A percentile compares a stretch with the other conserved stretches of the same genome.
Evolutionary conservation across 495 filamentous ascomycete species (phyloP).

Genomic region (Aspergillus asperescens): DNA sequence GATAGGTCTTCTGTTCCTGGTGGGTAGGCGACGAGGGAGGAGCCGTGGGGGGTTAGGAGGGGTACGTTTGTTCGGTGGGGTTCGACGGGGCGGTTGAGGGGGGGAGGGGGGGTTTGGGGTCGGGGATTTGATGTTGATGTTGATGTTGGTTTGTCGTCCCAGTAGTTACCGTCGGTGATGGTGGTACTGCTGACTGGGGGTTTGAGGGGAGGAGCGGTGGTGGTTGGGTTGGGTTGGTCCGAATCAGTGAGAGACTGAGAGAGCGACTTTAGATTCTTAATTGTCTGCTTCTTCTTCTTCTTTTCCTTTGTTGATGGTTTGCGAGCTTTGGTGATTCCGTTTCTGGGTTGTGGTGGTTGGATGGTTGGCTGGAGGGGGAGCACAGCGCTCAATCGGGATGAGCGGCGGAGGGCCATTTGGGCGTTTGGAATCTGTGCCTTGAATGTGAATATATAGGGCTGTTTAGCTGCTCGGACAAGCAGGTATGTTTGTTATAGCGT

Average conservation of each 20-base stretch:
- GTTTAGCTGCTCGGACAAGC: background rate
- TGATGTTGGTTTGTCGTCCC: conserved; percentile 10
- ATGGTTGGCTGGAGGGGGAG: conserved; percentile 35
- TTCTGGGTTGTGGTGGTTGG: conserved; percentile 14
- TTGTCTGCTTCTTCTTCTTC: conserved; percentile 1
- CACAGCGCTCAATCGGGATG: conserved; percentile 50
- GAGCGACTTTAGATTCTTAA: background rate
- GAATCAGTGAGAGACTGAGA: background rate
- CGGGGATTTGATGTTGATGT: conserved; percentile 12
- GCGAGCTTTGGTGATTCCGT: conserved; percentile 31
- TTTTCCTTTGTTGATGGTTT: conserved; percentile 19
- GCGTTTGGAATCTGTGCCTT: background rate
- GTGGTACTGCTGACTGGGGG: background rate
- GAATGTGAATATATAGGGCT: background rate
- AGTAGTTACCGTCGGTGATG: background rate
- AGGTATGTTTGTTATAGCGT: background rate
- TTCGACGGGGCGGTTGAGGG: conserved; percentile 53
- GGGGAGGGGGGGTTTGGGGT: conserved; percentile 39
- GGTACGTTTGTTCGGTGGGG: conserved; percentile 67
- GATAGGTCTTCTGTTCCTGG: conserved; percentile 45
- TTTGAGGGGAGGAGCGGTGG: background rate
- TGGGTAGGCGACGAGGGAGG: conserved; percentile 57
- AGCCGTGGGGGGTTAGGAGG: conserved; percentile 73
- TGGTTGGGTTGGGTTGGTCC: background rate
- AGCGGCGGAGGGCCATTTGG: conserved; percentile 53